A percentile compares a stretch with the other conserved stretches of the same genome.
Conservation (phyloP, 306 rosid species). For the Lablab purpureus region DNA sequence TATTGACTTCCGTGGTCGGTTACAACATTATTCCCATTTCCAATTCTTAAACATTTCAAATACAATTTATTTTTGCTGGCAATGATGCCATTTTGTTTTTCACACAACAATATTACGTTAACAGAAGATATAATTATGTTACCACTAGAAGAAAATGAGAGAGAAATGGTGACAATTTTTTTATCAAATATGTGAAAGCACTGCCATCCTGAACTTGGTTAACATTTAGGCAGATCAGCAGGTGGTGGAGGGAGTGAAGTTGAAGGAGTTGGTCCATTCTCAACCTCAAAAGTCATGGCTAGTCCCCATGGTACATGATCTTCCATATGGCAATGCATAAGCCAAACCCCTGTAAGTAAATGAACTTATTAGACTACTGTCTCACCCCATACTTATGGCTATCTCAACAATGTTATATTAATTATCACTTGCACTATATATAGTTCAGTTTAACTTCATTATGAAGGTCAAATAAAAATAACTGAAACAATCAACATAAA, state of each 20-base stretch:
- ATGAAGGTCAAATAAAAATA: too few species aligned
- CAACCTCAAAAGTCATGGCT: slow-evolving; percentile 49
- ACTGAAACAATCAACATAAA: too few species aligned
- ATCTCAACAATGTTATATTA: too few species aligned
- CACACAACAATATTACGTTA: not conserved
- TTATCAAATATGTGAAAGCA: not conserved
- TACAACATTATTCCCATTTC: not conserved
- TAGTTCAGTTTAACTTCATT: too few species aligned
- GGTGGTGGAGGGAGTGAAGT: slow-evolving; percentile 66
- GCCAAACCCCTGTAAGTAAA: slow-evolving; percentile 48
- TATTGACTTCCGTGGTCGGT: too few species aligned
- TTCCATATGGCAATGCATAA: slow-evolving; percentile 64
- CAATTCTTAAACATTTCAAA: not conserved
- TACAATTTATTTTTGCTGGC: not conserved
- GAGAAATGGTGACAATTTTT: not conserved
- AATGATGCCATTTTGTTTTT: not conserved
- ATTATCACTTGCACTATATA: too few species aligned
- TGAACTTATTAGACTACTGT: not conserved
- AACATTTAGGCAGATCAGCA: slow-evolving; percentile 54
- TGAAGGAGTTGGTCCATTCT: slow-evolving; percentile 40
- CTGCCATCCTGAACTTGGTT: not conserved
- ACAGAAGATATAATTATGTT: too few species aligned
- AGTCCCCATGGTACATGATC: slow-evolving; percentile 61
- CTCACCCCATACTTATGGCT: too few species aligned
- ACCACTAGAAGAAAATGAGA: not conserved